A percentile compares a stretch with the other conserved stretches of the same genome.
Evolutionary conservation across 106 monocot genomes (phyloP).

Genomic region (Dendrobium chrysotoxum): DNA sequence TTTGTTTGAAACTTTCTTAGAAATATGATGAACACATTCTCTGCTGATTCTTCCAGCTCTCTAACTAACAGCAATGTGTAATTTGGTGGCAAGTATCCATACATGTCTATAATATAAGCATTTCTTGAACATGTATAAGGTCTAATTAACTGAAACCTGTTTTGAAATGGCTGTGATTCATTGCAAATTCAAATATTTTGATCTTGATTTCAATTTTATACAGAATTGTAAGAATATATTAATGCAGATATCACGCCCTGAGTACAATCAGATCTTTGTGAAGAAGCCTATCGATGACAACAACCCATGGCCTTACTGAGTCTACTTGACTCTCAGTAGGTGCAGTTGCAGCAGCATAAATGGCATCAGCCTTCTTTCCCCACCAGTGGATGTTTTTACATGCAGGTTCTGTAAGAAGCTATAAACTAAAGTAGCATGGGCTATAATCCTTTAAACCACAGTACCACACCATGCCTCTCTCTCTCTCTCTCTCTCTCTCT

Average conservation of each 20-base stretch:
- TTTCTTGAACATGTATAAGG: no score
- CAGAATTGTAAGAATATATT: neutral
- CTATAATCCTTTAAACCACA: neutral
- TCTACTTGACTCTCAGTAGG: neutral
- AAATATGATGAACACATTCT: no score
- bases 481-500: neutral
- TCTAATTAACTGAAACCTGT: neutral
- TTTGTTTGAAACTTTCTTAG: no score
- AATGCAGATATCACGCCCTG: constrained; percentile 43
- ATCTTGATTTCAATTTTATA: neutral
- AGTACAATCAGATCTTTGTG: constrained; percentile 47
- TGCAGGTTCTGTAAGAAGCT: neutral
- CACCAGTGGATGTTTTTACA: neutral
- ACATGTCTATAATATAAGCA: no score
- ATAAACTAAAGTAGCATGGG: no score
- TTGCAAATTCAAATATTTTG: neutral
- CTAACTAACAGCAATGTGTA: no score
- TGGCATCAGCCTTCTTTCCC: neutral
- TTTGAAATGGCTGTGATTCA: neutral
- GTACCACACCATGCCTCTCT: constrained; percentile 21
- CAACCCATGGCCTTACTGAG: constrained; percentile 1
- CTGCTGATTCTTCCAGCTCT: no score
- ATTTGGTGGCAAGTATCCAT: no score
- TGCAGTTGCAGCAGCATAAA: neutral
- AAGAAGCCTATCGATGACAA: constrained; percentile 36